phyloP scores from a whole-genome alignment of 495 filamentous ascomycete genomes.

The Cladorrhinum samala region DNA sequence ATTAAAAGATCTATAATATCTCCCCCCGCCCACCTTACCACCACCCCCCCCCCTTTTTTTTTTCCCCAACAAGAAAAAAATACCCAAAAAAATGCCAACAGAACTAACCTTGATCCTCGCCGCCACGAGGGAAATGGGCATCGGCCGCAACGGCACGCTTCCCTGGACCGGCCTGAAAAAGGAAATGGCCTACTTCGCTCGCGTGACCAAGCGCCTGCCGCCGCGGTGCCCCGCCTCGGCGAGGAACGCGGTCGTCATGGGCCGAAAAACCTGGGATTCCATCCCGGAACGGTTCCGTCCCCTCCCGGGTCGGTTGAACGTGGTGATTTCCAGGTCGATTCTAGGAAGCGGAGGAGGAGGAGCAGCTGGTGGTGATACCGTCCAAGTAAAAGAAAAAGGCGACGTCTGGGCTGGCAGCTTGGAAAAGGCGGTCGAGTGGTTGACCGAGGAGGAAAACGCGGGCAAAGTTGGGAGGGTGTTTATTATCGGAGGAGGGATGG shows the following conservation, averaged over 20 bases:
- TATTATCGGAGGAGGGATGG: conserved; percentile 83
- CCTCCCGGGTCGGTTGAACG: conserved; percentile 66
- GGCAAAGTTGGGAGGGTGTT: conserved; percentile 52
- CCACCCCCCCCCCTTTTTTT: too few relatives aligned
- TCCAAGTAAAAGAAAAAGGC: conserved; percentile 4
- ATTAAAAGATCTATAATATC: too few relatives aligned
- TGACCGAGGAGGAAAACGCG: conserved; percentile 6
- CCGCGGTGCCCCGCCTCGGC: neutral
- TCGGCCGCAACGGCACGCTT: conserved; percentile 70
- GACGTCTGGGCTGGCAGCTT: conserved; percentile 39
- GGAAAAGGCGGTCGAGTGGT: conserved; percentile 49
- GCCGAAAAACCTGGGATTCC: conserved; percentile 89
- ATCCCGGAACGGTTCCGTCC: conserved; percentile 75
- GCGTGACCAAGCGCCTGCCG: conserved; percentile 66
- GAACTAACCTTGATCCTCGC: conserved; percentile 72
- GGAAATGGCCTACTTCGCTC: conserved; percentile 92
- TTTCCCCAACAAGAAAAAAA: too few relatives aligned
- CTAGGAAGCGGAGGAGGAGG: too few relatives aligned
- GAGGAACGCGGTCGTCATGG: conserved; percentile 87
- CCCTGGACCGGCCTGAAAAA: conserved; percentile 83
- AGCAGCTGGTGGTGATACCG: too few relatives aligned
- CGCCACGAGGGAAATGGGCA: conserved; percentile 72
- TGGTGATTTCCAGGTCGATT: conserved; percentile 59
- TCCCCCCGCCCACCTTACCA: too few relatives aligned
- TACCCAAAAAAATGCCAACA: conserved; percentile 9